Base-by-base conservation (phyloP, 495 filamentous ascomycete species). In the Daldinia grandis region DNA sequence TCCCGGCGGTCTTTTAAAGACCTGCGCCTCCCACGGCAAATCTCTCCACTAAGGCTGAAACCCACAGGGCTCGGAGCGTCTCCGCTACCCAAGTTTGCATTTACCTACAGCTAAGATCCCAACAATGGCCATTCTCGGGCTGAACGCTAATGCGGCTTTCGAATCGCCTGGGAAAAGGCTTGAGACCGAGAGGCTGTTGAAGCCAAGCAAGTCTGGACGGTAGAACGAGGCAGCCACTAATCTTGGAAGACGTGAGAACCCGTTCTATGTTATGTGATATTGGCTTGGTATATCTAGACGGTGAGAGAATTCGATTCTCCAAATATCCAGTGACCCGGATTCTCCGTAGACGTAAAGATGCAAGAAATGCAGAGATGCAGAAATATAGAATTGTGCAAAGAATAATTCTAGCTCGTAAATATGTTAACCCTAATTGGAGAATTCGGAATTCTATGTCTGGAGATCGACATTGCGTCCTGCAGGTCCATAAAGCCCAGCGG, bases 11-110 rank as follows among this genome's bases (percentile, higher is more conserved):
- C 21, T 28, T 50, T 31, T 44, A 35, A 56, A 21, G 5, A 27
- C 21, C 28, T 49, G 15, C n/a, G 54, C 55, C 69, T n/a, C 37
- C 54, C 62, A 21, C 64, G 64, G 59, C 56, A 30, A 64, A 55
- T 53, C 19, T 58, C 49, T 53, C 61, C 61, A 68, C 70, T 9
- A 51, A 68, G 70, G 70, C 70, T 73, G 56, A 68, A 49, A 62
- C 64, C 38, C 10, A 40, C 57, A 27, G 51, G 17, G 40, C 12
- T 53, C 64, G 70, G 65, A 62, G 24, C 54, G 38, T 68, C 19
- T 21, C 62, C 55, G 51, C 35, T 49, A 15, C 27, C 33, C 28
- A 47, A 4, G 40, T n/a, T 8, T 64, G 67, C 62, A 60, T 70
- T 49, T 37, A 54, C 30, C 14, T 62, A 25, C 40, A 38, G 21